Percentiles rank a stretch among this genome's conserved stretches.
These are phyloP conservation scores for Chalciporus sp. DNA, from an alignment of 1,284 basidiomycete species.

Conservation along the genomic window DNA sequence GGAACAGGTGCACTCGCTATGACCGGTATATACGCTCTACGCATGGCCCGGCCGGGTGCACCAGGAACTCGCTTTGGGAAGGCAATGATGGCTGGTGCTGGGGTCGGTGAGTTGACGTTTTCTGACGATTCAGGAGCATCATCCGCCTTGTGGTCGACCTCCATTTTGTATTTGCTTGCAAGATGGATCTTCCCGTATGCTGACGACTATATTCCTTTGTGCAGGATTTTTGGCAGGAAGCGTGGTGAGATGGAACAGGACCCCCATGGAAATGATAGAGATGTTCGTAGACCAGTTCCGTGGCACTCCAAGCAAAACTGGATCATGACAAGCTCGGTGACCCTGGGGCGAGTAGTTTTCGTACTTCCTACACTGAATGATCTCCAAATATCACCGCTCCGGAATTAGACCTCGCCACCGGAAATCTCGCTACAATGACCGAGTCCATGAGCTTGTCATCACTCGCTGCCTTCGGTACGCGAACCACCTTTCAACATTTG, in stretches of 20 bases:
- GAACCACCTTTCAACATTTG: too few species aligned
- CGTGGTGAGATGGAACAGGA: constrained; percentile 35
- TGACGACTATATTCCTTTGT: constrained; percentile 5
- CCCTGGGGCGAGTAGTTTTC: constrained; percentile 4
- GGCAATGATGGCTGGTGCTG: constrained; percentile 47
- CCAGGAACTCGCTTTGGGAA: constrained; percentile 51
- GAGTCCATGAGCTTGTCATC: background rate
- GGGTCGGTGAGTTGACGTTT: constrained; percentile 44
- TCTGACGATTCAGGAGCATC: background rate
- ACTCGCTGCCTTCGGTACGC: too few species aligned
- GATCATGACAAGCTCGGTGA: constrained; percentile 6
- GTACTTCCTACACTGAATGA: constrained; percentile 1
- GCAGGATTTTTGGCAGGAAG: constrained; percentile 33
- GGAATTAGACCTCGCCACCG: background rate
- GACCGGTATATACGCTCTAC: constrained; percentile 53
- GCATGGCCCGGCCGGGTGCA: constrained; percentile 48
- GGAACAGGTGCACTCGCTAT: constrained; percentile 50
- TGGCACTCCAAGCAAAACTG: constrained; percentile 2
- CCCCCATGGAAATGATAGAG: constrained; percentile 26
- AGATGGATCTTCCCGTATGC: background rate
- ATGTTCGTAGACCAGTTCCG: constrained; percentile 17
- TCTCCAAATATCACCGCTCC: background rate
- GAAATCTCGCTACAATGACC: background rate
- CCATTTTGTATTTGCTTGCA: background rate
- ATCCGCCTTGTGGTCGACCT: background rate